These are phyloP conservation scores for Acrocalymma vagum DNA, from an alignment of 2,329 filamentous ascomycete species.

Conservation along the genomic window DNA sequence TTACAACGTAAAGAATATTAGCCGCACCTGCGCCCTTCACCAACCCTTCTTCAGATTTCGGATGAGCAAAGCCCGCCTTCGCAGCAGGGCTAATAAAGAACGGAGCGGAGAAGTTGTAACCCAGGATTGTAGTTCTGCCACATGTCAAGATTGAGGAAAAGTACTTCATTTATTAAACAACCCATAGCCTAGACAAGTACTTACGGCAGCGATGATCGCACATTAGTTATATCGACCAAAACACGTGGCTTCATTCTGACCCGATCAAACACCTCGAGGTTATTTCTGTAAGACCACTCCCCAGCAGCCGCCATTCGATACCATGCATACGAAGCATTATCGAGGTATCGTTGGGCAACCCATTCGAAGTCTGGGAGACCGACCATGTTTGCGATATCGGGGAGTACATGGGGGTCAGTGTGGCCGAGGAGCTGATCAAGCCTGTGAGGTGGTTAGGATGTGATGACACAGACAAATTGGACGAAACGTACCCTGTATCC, in stretches of 20 bases:
- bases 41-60: slow-evolving; percentile 59
- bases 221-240: slow-evolving; percentile 57
- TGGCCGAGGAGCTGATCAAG: slow-evolving; percentile 34
- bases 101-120: slow-evolving; percentile 63
- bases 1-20: slow-evolving; percentile 64
- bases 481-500: slow-evolving; percentile 36
- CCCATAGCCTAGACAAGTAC: too few species aligned
- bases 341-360: slow-evolving; percentile 60
- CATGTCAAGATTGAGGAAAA: too few species aligned
- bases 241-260: slow-evolving; percentile 59
- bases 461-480: background rate
- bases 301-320: slow-evolving; percentile 65
- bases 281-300: slow-evolving; percentile 66
- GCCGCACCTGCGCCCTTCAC: slow-evolving; percentile 59
- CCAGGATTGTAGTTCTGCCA: slow-evolving; percentile 62
- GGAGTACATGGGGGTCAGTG: slow-evolving; percentile 31
- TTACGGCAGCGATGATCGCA: slow-evolving; percentile 46
- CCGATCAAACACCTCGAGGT: slow-evolving; percentile 62
- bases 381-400: too few species aligned
- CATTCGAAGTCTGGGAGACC: slow-evolving; percentile 65
- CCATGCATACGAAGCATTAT: slow-evolving; percentile 61
- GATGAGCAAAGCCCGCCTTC: slow-evolving; percentile 53
- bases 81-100: slow-evolving; percentile 62
- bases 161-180: too few species aligned
- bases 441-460: background rate